Evolutionary conservation across 2,329 filamentous ascomycete species (phyloP).

Genomic region (Cladorrhinum sp.): DNA sequence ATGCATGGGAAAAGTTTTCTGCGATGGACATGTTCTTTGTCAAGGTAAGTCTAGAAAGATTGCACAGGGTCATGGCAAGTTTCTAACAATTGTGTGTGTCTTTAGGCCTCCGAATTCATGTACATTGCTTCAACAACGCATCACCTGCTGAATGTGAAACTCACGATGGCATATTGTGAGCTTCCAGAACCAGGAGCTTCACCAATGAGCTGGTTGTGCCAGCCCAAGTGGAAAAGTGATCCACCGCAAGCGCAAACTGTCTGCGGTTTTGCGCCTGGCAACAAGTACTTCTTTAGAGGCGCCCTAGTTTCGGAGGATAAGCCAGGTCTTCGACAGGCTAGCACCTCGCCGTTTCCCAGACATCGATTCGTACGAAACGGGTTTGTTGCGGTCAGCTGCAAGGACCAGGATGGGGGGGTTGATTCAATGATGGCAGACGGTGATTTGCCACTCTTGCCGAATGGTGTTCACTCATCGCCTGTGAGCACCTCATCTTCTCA

Average conservation of each 20-base stretch:
- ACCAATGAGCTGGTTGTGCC: slow-evolving; percentile 39
- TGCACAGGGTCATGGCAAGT: neutral
- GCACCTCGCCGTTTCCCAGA: slow-evolving; percentile 54
- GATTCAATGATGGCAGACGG: slow-evolving; percentile 48
- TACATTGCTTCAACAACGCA: slow-evolving; percentile 55
- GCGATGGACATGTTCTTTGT: slow-evolving; percentile 65
- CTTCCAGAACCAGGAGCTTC: slow-evolving; percentile 50
- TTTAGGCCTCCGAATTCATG: slow-evolving; percentile 60
- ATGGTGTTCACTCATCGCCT: slow-evolving; percentile 49
- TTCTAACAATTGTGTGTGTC: slow-evolving; percentile 17
- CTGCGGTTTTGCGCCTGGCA: slow-evolving; percentile 53
- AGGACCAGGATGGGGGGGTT: slow-evolving; percentile 55
- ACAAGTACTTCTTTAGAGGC: slow-evolving; percentile 59
- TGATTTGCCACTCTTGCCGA: slow-evolving; percentile 43
- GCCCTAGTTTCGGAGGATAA: slow-evolving; percentile 50
- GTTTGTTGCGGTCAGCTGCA: slow-evolving; percentile 52
- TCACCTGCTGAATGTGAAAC: slow-evolving; percentile 54
- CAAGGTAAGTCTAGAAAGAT: slow-evolving; percentile 45
- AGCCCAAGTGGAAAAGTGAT: slow-evolving; percentile 59
- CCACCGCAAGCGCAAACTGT: slow-evolving; percentile 49
- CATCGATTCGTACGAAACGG: slow-evolving; percentile 54
- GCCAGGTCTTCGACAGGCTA: slow-evolving; percentile 45
- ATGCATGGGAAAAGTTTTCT: slow-evolving; percentile 53
- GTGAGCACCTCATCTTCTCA: slow-evolving; percentile 30
- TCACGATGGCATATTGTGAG: slow-evolving; percentile 60